phyloP scores from a whole-genome alignment of 2,329 filamentous ascomycete genomes.

The Xylariaceae sp. region DNA sequence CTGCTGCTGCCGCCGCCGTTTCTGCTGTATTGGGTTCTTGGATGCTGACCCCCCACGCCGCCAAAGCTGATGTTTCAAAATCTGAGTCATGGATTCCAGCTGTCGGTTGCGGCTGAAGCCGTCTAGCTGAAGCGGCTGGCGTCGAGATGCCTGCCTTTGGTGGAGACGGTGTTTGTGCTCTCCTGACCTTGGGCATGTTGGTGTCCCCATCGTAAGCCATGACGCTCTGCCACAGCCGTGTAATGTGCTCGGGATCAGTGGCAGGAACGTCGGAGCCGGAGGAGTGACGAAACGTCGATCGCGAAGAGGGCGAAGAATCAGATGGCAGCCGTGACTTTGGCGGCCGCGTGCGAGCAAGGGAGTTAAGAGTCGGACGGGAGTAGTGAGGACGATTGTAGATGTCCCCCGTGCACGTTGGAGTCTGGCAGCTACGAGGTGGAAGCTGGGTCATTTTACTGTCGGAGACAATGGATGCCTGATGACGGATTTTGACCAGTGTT shows the following conservation, averaged over 20 bases:
- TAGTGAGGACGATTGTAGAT: not conserved
- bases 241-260: conserved; percentile 2
- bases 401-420: too few species aligned
- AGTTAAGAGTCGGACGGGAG: not conserved
- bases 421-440: too few species aligned
- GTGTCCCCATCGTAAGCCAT: not conserved
- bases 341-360: not conserved
- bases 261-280: not conserved
- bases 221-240: not conserved
- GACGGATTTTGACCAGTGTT: too few species aligned
- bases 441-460: too few species aligned
- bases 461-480: too few species aligned
- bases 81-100: too few species aligned
- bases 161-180: not conserved
- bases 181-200: not conserved
- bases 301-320: not conserved
- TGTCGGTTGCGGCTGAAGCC: too few species aligned
- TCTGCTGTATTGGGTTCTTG: not conserved
- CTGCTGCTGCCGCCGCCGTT: not conserved
- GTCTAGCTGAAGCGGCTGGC: too few species aligned
- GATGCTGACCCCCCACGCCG: not conserved
- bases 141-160: not conserved
- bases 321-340: not conserved
- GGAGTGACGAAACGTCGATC: not conserved
- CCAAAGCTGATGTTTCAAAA: too few species aligned